These are phyloP conservation scores for Bifiguratus adelaidae DNA, from an alignment of 192 early-diverging fungal genomes.

Conservation along the genomic window DNA sequence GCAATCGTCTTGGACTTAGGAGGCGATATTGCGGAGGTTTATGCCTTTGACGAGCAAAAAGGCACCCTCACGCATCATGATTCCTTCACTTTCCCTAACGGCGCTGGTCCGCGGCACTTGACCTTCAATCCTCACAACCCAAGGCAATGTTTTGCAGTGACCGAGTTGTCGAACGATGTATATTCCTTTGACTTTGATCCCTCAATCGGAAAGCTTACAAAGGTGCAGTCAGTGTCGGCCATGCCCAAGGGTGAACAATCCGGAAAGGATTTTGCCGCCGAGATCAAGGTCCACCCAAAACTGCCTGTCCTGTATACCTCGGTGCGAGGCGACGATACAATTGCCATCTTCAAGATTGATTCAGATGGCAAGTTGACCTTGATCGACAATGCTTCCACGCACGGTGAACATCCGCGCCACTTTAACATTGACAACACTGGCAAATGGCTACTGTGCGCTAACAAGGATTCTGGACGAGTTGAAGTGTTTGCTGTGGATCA, in stretches of 20 bases:
- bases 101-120: constrained; percentile 20
- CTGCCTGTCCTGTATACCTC: constrained; percentile 14
- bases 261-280: constrained; percentile 5
- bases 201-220: constrained; percentile 4
- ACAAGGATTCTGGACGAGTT: constrained; percentile 16
- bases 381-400: constrained; percentile 4
- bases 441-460: constrained; percentile 12
- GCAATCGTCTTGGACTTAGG: constrained; percentile 19
- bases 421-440: constrained; percentile 21
- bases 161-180: constrained; percentile 15
- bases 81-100: constrained; percentile 8
- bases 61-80: background rate
- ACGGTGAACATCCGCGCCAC: constrained; percentile 16
- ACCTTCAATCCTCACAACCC: constrained; percentile 13
- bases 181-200: constrained; percentile 18
- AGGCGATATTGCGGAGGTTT: constrained; percentile 8
- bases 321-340: constrained; percentile 17
- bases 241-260: constrained; percentile 9
- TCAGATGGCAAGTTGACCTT: constrained; percentile 12
- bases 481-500: constrained; percentile 16
- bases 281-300: constrained; percentile 15
- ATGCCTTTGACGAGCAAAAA: constrained; percentile 1
- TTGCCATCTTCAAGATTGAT: constrained; percentile 13
- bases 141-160: constrained; percentile 11
- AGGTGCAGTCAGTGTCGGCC: constrained; percentile 10